phyloP scores from a whole-genome alignment of 78 protist genomes.

The slime mould (Dictyostelium discoideum) region dicty_2.7 NC_007090.3:4901501-4902000 shows the following conservation, averaged over 20 bases:
- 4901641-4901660: slow-evolving; percentile 55
- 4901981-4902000: too few relatives aligned
- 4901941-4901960: too few relatives aligned
- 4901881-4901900: too few relatives aligned
- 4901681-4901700: slow-evolving; percentile 66
- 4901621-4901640: slow-evolving; percentile 69
- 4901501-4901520: background rate
- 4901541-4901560: background rate
- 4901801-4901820: background rate
- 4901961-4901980: too few relatives aligned
- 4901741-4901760: background rate
- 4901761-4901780: background rate
- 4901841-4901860: too few relatives aligned
- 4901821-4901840: too few relatives aligned
- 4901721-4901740: background rate
- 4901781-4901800: background rate
- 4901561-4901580: background rate
- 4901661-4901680: slow-evolving; percentile 65
- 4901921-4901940: too few relatives aligned
- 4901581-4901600: slow-evolving; percentile 45
- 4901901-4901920: too few relatives aligned
- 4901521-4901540: background rate
- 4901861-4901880: too few relatives aligned
- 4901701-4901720: slow-evolving; percentile 58
- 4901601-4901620: slow-evolving; percentile 76